A percentile compares a stretch with the other conserved stretches of the same genome.
Conservation (phyloP, 495 filamentous ascomycete species). For the Penicillium angulare region DNA sequence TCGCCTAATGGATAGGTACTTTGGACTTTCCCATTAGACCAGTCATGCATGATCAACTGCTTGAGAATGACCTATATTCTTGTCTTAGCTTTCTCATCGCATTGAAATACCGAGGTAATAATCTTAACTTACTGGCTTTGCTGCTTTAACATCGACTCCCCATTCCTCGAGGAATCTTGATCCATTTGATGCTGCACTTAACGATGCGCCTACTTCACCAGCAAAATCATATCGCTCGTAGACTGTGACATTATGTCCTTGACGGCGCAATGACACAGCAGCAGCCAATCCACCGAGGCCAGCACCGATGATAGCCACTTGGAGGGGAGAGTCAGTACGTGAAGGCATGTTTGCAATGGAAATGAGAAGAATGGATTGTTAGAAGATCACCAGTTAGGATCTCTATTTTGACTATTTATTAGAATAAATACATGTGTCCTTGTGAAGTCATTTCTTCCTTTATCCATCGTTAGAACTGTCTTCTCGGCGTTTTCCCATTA, state of each 20-base stretch:
- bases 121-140: slow-evolving; percentile 22
- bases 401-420: neutral
- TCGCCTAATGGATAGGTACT: slow-evolving; percentile 26
- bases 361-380: neutral
- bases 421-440: slow-evolving; percentile 4
- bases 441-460: slow-evolving; percentile 1
- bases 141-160: slow-evolving; percentile 28
- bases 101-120: neutral
- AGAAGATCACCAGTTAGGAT: too few relatives aligned
- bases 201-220: slow-evolving; percentile 28
- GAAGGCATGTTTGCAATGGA: slow-evolving; percentile 14
- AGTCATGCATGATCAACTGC: slow-evolving; percentile 33
- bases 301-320: slow-evolving; percentile 47
- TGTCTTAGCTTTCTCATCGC: neutral
- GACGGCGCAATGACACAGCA: slow-evolving; percentile 49
- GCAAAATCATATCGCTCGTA: slow-evolving; percentile 32
- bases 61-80: slow-evolving; percentile 26
- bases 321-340: slow-evolving; percentile 20
- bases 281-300: slow-evolving; percentile 55
- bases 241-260: slow-evolving; percentile 51
- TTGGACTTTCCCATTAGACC: slow-evolving; percentile 23
- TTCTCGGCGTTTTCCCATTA: neutral
- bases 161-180: slow-evolving; percentile 26
- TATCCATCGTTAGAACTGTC: neutral
- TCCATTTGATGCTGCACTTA: slow-evolving; percentile 29